phyloP scores from a whole-genome alignment of 2,329 filamentous ascomycete species.

The Pseudogymnoascus sp. region DNA sequence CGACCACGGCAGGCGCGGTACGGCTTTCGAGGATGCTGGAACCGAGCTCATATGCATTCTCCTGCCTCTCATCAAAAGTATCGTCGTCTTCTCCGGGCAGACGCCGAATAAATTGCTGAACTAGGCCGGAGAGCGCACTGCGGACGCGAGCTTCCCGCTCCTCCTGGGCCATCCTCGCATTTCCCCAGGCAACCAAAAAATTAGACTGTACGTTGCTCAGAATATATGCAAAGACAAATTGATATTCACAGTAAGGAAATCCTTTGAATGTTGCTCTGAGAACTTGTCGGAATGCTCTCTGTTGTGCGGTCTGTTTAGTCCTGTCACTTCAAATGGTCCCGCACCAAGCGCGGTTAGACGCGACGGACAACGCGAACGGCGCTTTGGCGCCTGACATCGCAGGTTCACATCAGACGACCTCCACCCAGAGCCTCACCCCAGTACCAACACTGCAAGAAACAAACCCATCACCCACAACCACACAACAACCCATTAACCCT shows the following conservation, averaged over 20 bases:
- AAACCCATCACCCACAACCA: conserved; percentile 18
- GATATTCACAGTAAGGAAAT: background rate
- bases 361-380: conserved; percentile 5
- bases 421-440: conserved; percentile 2
- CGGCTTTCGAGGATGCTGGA: conserved; percentile 37
- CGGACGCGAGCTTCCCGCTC: conserved; percentile 60
- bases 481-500: conserved; percentile 17
- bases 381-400: conserved; percentile 2
- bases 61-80: conserved; percentile 61
- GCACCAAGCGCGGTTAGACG: conserved; percentile 5
- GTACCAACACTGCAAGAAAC: background rate
- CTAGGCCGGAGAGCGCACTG: conserved; percentile 71
- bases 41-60: conserved; percentile 49
- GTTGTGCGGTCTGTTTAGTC: conserved; percentile 3
- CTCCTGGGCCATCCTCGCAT: conserved; percentile 11
- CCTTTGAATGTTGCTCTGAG: conserved; percentile 7
- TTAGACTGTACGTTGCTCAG: background rate
- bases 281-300: background rate
- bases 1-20: conserved; percentile 26
- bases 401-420: conserved; percentile 7
- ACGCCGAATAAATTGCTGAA: conserved; percentile 64
- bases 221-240: background rate
- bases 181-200: background rate
- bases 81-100: conserved; percentile 60
- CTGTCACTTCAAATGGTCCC: background rate